Evolutionary conservation across 2,329 filamentous ascomycete species (phyloP), one percentile per base, ranked within the genome.

Genomic region (Blumeriella jaapii): DNA sequence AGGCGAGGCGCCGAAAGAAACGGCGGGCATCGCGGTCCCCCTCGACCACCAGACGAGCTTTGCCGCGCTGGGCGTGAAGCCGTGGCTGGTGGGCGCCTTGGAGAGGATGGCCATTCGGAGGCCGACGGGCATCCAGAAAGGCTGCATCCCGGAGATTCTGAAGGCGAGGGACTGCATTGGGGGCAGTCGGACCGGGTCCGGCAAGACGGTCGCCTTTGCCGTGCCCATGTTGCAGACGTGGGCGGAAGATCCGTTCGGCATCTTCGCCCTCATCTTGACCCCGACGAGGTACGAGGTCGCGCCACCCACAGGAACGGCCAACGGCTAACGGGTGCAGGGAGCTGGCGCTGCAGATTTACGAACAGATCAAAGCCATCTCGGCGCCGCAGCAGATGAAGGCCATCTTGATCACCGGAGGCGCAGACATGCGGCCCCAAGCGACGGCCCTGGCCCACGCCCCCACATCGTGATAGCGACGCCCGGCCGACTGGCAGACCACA

Each of bases 391-490:
- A 78, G 38, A 71, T 98, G 47, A 94, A 94, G 58, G 78, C 82
- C 3, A 68, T 89, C 28, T 70, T 98, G n/a, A 71, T 98, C 26
- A 96, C 85, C 1, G 91, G 91, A 32, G 91, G 91, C 23, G 75
- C 82, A 18, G 89, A 98, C 55, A 95, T 96, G 84, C 75, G 85
- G 31, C 64, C 78, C 10, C 91, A 98, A 61, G 89, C 91, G 6
- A 79, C 93, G 44, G 81, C 79, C 11, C 70, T 98, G 12, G 74
- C 81, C 1, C 71, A 46, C 69, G 85, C 27, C 91, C 91, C 2
- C 91, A 98, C 55, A 65, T 98, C 33, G 82, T 98, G 28, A 91
- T 98, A 54, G 87, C 91, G 15, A 98, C 91, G 0, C 91, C 91
- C 2, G 87, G 91, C 12, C 75, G 91, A 26, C 67, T 98, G 14